phyloP scores from a whole-genome alignment of 306 rosid species.

The Castanopsis chinensis region DNA sequence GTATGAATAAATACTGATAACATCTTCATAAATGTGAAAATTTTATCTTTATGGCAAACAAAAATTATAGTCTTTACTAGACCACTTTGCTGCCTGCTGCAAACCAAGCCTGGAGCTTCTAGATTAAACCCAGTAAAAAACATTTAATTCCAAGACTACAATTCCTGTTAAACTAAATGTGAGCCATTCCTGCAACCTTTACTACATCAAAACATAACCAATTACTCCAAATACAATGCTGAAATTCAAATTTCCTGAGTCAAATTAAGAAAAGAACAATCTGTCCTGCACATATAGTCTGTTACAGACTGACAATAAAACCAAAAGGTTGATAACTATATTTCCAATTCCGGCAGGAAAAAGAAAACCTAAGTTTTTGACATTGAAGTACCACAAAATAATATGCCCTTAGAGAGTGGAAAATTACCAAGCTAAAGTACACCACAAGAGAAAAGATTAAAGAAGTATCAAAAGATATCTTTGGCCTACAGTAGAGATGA shows the following conservation, averaged over 20 bases:
- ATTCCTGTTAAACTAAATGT: not conserved
- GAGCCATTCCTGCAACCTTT: not conserved
- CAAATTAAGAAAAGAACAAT: not conserved
- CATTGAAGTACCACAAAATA: not conserved
- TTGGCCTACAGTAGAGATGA: slow-evolving; percentile 1
- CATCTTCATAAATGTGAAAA: slow-evolving; percentile 13
- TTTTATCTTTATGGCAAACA: not conserved
- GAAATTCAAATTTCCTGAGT: not conserved
- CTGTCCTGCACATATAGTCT: not conserved
- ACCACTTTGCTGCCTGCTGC: not conserved
- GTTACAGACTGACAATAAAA: not conserved
- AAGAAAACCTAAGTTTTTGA: not conserved
- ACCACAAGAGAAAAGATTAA: not conserved
- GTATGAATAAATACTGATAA: not conserved
- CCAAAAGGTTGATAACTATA: not conserved
- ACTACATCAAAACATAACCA: not conserved
- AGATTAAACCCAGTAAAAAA: not conserved
- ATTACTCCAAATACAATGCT: not conserved
- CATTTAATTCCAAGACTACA: not conserved
- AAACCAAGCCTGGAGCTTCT: not conserved
- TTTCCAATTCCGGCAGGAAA: not conserved
- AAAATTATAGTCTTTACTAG: not conserved
- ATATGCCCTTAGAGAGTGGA: not conserved
- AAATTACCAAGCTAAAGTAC: not conserved
- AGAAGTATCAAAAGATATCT: not conserved